These are phyloP conservation scores for Dendryphion nanum DNA, from an alignment of 2,329 filamentous ascomycete species.

Conservation along the genomic window DNA sequence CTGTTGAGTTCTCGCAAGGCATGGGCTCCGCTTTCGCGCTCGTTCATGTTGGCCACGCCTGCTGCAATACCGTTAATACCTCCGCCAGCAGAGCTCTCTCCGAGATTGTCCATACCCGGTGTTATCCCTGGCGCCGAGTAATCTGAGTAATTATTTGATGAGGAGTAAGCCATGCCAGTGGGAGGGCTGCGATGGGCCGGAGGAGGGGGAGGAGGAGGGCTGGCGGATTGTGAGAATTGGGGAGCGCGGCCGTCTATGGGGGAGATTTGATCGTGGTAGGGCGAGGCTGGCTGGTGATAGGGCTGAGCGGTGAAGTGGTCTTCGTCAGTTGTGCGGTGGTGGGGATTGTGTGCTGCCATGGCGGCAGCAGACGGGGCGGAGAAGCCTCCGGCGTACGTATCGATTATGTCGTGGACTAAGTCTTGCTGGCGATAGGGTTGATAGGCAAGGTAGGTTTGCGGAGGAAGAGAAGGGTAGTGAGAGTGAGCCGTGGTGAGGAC, in stretches of 20 bases:
- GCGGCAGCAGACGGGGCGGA: too few species aligned
- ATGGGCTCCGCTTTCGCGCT: slow-evolving; percentile 62
- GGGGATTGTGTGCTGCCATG: too few species aligned
- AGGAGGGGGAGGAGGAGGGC: slow-evolving; percentile 33
- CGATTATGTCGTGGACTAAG: too few species aligned
- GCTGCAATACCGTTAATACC: slow-evolving; percentile 68
- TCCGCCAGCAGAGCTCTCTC: slow-evolving; percentile 58
- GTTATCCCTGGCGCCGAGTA: slow-evolving; percentile 45
- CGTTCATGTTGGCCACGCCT: slow-evolving; percentile 60
- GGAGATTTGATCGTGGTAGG: neutral
- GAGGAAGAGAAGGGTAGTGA: too few species aligned
- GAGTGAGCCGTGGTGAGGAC: too few species aligned
- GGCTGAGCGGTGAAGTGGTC: too few species aligned
- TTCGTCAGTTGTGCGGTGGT: too few species aligned
- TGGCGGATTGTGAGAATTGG: neutral
- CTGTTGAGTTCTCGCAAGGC: slow-evolving; percentile 51
- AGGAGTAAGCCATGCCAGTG: slow-evolving; percentile 24
- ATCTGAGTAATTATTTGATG: slow-evolving; percentile 32
- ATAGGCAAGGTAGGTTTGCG: too few species aligned
- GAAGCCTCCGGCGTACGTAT: too few species aligned
- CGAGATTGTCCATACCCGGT: slow-evolving; percentile 67
- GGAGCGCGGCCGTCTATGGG: neutral
- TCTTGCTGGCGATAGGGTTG: too few species aligned
- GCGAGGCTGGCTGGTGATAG: too few species aligned
- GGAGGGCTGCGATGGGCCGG: slow-evolving; percentile 29